Evolutionary conservation across 1,284 basidiomycete species (phyloP), one percentile per base, ranked within the genome.

Genomic region (Ustilago cynodontis): DNA sequence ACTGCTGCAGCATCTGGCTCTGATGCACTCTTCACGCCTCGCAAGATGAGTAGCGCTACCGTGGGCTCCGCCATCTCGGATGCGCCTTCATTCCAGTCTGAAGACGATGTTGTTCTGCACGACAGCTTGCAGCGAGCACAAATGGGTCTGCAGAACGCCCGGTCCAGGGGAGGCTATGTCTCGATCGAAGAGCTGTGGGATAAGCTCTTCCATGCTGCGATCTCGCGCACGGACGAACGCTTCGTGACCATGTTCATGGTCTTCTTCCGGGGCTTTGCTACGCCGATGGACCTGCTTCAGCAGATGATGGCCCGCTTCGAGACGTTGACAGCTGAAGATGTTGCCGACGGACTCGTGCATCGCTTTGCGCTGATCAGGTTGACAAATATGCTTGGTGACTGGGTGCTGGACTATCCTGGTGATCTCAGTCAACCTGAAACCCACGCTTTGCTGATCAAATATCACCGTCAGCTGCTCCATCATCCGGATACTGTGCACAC

Each of bases 391-490:
- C 72, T 83, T 0, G 75, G 77, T 35, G 81, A 82, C 26, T 83
- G 82, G 82, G 77, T 83, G 59, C 70, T 77, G 45, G 79, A 82
- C 55, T 83, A 83, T 51, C 82, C 82, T 13, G 82, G 82, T 9
- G 82, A 83, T 59, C 75, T 83, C 2, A 81, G 76, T 45, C 59
- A 61, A 2, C 75, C 82, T 1, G 74, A 81, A 16, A 80, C 82
- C 13, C 79, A 77, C 43, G 60, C 77, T 7, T 43, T 76, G 29
- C 63, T 83, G 9, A 45, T 63, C 24, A 60, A 53, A 18, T 82
- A 77, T 58, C 80, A 78, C 59, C 55, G 68, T 1, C 70, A 66
- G 43, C 61, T 83, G 26, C 54, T 78, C 10, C 64, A 52, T n/a
- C 73, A 82, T 35, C 71, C 67, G 1, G 69, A 77, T 13, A 81